Percentiles rank a stretch among this genome's conserved stretches.
Evolutionary conservation across 148 eudicot genomes (phyloP).

Genomic region (Polygonum aviculare): DNA sequence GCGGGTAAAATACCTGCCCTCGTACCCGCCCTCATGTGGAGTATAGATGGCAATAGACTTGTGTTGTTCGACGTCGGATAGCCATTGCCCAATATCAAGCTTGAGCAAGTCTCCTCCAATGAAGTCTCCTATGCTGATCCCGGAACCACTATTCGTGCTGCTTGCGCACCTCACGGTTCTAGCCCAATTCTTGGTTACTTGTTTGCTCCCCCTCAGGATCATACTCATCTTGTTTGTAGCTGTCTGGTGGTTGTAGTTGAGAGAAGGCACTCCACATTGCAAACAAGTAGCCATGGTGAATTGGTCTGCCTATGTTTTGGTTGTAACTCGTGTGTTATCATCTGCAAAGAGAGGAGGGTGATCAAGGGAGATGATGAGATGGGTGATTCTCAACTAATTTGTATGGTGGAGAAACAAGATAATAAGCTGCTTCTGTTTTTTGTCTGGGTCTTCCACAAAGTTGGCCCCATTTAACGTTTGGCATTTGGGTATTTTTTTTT

Average conservation of each 20-base stretch:
- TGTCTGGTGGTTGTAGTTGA: neutral
- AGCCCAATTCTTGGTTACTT: neutral
- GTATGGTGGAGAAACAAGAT: too few species aligned
- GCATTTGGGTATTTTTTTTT: too few species aligned
- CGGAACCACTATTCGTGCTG: neutral
- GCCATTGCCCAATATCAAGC: slow-evolving; percentile 60
- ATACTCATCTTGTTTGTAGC: neutral
- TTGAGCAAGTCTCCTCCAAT: slow-evolving; percentile 89
- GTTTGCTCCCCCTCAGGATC: neutral
- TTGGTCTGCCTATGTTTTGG: neutral
- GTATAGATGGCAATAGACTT: slow-evolving; percentile 72
- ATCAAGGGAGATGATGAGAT: too few species aligned
- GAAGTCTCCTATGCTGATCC: slow-evolving; percentile 43
- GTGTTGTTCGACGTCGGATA: slow-evolving; percentile 87
- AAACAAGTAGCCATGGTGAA: neutral
- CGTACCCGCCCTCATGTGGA: slow-evolving; percentile 93
- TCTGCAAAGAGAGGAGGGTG: neutral
- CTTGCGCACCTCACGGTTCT: neutral
- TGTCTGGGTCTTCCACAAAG: too few species aligned
- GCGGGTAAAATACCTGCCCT: slow-evolving; percentile 70
- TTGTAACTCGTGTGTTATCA: neutral
- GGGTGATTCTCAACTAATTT: too few species aligned
- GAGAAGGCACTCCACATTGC: slow-evolving; percentile 2
- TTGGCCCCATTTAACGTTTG: too few species aligned
- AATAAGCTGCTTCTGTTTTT: too few species aligned